phyloP scores from a whole-genome alignment of 768 basidiomycete species.

The Collybia sp. region DNA sequence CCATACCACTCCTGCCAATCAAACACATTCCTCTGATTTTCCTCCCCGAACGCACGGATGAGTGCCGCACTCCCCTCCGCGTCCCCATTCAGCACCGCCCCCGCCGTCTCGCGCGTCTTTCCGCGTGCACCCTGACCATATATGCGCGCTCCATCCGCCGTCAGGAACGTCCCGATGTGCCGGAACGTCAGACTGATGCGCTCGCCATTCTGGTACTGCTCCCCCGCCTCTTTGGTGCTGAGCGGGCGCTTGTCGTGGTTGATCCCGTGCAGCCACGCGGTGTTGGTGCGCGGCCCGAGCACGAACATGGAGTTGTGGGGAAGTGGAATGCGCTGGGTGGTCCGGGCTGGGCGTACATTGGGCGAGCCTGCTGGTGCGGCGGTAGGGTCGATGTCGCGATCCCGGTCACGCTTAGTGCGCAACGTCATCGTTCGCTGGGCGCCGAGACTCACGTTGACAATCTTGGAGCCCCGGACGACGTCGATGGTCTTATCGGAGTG shows the following conservation, averaged over 20 bases:
- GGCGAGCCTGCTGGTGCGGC: background rate
- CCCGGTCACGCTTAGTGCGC: constrained; percentile 54
- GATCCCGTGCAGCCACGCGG: constrained; percentile 73
- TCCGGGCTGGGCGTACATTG: constrained; percentile 1
- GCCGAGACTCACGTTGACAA: constrained; percentile 80
- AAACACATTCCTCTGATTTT: constrained; percentile 67
- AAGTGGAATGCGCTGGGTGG: constrained; percentile 61
- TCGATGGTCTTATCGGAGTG: constrained; percentile 88
- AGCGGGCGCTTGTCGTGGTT: constrained; percentile 68
- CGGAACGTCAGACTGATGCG: constrained; percentile 81
- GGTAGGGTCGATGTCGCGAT: constrained; percentile 9
- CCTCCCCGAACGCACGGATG: constrained; percentile 63
- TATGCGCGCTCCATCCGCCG: constrained; percentile 42
- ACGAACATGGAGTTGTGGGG: constrained; percentile 85
- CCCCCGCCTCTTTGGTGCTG: constrained; percentile 45
- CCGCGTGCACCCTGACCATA: constrained; percentile 71
- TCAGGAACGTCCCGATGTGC: constrained; percentile 72
- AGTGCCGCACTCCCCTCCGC: constrained; percentile 40
- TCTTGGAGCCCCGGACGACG: constrained; percentile 64
- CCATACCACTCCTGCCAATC: constrained; percentile 69
- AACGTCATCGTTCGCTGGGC: constrained; percentile 76
- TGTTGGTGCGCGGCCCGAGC: constrained; percentile 69
- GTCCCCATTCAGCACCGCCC: constrained; percentile 47
- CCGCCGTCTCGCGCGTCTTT: constrained; percentile 52
- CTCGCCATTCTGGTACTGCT: constrained; percentile 51